phyloP scores from a whole-genome alignment of 345 rosid species.

The Hibiscus syriacus region DNA sequence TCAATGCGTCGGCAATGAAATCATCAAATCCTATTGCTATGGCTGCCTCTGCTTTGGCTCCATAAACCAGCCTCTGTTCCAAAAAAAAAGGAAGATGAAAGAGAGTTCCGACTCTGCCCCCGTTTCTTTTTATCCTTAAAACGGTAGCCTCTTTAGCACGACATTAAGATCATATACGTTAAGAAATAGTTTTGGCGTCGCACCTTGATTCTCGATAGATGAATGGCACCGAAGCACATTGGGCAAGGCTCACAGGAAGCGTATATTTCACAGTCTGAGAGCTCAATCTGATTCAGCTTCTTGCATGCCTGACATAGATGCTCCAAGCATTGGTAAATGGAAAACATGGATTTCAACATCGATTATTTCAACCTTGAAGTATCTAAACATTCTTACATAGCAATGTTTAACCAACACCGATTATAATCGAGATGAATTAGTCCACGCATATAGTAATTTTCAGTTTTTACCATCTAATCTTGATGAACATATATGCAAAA shows the following conservation, averaged over 20 bases:
- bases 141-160: not conserved
- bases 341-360: not conserved
- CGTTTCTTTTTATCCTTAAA: no score
- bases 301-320: slow-evolving; percentile 53
- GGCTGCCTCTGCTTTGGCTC: slow-evolving; percentile 85
- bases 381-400: not conserved
- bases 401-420: not conserved
- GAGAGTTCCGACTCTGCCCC: no score
- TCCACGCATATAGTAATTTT: no score
- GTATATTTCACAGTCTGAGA: slow-evolving; percentile 72
- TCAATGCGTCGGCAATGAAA: slow-evolving; percentile 72
- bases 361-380: not conserved
- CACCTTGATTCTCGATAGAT: slow-evolving; percentile 73
- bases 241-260: slow-evolving; percentile 86
- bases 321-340: not conserved
- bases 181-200: not conserved
- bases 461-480: no score
- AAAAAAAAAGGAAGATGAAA: no score
- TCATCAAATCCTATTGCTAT: slow-evolving; percentile 79
- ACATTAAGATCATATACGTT: not conserved
- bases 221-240: slow-evolving; percentile 84
- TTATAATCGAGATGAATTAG: not conserved
- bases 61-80: slow-evolving; percentile 62
- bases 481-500: not conserved
- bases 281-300: slow-evolving; percentile 66